Evolutionary conservation across 2,329 filamentous ascomycete species (phyloP), one percentile per base, ranked within the genome.

Genomic region (Exophiala bonariae): DNA sequence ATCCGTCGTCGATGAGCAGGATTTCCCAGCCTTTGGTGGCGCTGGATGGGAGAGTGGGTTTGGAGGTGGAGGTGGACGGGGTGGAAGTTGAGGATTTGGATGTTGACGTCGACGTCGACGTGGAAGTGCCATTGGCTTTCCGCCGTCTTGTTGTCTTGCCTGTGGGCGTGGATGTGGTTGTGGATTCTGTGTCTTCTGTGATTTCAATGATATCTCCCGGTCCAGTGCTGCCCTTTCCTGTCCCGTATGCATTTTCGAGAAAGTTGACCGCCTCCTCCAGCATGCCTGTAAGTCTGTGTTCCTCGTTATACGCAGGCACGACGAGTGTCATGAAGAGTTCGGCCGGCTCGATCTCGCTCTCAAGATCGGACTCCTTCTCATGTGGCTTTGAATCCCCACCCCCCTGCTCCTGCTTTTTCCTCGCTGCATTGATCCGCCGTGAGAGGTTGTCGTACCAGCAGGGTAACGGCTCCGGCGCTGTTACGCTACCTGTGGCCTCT

Each of bases 281-380:
- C 71, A 96, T 96, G 9, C 85, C 86, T 10, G 82, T 77, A 37
- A 99, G 78, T 22, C 93, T 83, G 49, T 87, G 78, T 65, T 92
- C 86, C 64, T 99, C 93, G 59, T 99, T 99, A 77, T 90, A 99
- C 8, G 93, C 93, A 0, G 93, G 93, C 34, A 99, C 85, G 0
- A 99, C 89, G 6, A 97, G 83, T 44, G 87, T 93, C 75, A 99
- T 83, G 64, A 86, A 87, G n/a, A 96, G 70, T 53, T 91, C 83
- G 11, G 90, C 80, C 2, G 84, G 78, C 55, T 90, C 86, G 44
- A 95, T 86, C 35, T 70, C 70, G 16, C 67, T 63, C 53, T 70
- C 62, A 54, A 70, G 14, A 10, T 59, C 59, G 60, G 50, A 35
- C 53, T 56, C 64, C 56, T 54, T 61, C 19, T 60, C 59, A n/a